phyloP scores from a whole-genome alignment of 331 rosid genomes.

The Cydonia oblonga region DNA sequence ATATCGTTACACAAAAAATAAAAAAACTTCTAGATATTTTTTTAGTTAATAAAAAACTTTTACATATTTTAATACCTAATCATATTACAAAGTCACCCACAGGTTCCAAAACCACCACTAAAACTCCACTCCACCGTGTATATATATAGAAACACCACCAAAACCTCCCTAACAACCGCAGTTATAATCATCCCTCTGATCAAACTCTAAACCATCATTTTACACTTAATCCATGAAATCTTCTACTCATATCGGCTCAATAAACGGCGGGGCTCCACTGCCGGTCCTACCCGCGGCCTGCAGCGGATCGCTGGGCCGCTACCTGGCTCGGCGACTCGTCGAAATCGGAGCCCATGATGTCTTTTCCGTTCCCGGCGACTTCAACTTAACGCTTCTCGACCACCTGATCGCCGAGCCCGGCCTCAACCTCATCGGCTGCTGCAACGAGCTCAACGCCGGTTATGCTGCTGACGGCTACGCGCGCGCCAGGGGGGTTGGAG shows the following conservation, averaged over 20 bases:
- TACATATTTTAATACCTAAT: too few relatives aligned
- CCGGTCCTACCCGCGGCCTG: conserved; percentile 16
- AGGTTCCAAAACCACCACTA: not conserved
- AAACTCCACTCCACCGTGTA: too few relatives aligned
- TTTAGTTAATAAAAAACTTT: too few relatives aligned
- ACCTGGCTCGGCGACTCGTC: conserved; percentile 62
- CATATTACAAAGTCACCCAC: not conserved
- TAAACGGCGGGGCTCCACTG: conserved; percentile 7
- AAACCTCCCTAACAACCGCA: not conserved
- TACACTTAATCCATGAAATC: conserved; percentile 29
- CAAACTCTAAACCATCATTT: not conserved
- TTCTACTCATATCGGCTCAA: conserved; percentile 18
- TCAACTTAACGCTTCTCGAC: conserved; percentile 71
- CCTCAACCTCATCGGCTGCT: conserved; percentile 76
- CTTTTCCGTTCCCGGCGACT: conserved; percentile 84
- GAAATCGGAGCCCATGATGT: conserved; percentile 63
- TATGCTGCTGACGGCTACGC: conserved; percentile 93
- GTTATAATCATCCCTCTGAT: not conserved
- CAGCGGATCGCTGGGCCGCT: conserved; percentile 49
- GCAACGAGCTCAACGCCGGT: conserved; percentile 91
- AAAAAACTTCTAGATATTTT: too few relatives aligned
- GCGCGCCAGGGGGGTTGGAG: conserved; percentile 71
- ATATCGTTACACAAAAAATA: too few relatives aligned
- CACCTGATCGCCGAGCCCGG: conserved; percentile 3
- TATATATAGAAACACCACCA: not conserved